Base-by-base conservation (phyloP, 2,329 filamentous ascomycete genomes). In the Alternaria triticina region DNA sequence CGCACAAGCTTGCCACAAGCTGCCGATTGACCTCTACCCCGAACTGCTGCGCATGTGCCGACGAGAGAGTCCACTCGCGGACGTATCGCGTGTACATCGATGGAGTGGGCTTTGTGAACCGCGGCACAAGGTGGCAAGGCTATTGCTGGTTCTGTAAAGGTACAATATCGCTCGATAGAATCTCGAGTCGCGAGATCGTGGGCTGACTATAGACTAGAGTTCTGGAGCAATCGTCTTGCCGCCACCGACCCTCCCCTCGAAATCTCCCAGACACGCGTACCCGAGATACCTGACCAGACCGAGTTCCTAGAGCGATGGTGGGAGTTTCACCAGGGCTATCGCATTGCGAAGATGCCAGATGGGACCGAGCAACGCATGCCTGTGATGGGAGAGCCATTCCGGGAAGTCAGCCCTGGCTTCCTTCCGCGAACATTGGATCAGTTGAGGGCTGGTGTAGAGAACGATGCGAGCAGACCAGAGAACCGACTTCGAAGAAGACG, bases 131-230 rank as follows among this genome's bases (percentile, higher is more conserved):
- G 43, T 85, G 83, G 83, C 82, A 85, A 67, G 74, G 81, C 59
- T 86, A 86, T 62, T 86, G 84, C 66, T 85, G 83, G 83, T 84
- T 82, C 66, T 86, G 84, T 65, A 83, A 83, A 73, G 79, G 80
- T 79, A 23, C 10, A 20, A 17, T 8, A 11, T 8, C 2, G n/a
- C 17, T 3, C 25, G 30, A 5, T 10, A 4, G 2, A 4, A 28
- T 2, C 20, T 11, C 12, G n/a, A n/a, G 5, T 9, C 20, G 5
- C n/a, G 8, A 44, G 20, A n/a, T 23, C 10, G 22, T 13, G n/a
- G 46, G 55, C 47, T 65, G 71, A 54, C 70, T 11, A 30, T 6
- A 4, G 12, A 17, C 13, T 59, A 82, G 82, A 83, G 51, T 86
- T 84, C 72, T 86, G 84, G 84, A 79, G 77, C 54, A 82, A 83